These are phyloP conservation scores for Podospora fimiseda DNA, from an alignment of 495 filamentous ascomycete genomes.

Conservation along the genomic window DNA sequence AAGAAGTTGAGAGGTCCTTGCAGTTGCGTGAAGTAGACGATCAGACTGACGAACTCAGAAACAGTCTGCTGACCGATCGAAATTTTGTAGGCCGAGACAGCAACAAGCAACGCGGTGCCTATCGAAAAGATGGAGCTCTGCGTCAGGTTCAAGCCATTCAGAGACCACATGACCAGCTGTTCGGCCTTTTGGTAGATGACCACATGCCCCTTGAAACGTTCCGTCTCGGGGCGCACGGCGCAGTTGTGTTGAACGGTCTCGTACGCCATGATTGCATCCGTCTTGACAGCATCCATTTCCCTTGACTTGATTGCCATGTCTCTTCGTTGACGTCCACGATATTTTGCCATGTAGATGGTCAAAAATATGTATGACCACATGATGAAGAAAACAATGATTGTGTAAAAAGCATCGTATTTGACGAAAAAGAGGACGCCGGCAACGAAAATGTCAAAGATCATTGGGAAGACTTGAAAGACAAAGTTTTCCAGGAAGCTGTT, in stretches of 20 bases:
- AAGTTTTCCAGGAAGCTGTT: constrained; percentile 94
- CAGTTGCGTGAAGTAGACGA: constrained; percentile 88
- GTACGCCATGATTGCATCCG: constrained; percentile 95
- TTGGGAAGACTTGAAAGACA: constrained; percentile 90
- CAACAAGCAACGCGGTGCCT: constrained; percentile 70
- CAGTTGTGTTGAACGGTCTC: constrained; percentile 99
- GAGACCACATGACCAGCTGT: constrained; percentile 77
- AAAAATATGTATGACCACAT: constrained; percentile 96
- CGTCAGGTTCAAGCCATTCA: constrained; percentile 88
- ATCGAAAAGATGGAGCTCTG: constrained; percentile 93
- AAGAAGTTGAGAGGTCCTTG: constrained; percentile 95
- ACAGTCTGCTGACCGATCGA: constrained; percentile 62
- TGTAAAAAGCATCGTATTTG: constrained; percentile 79
- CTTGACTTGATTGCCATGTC: constrained; percentile 91
- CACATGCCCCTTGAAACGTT: constrained; percentile 76
- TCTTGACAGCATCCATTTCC: constrained; percentile 95
- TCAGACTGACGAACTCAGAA: constrained; percentile 70
- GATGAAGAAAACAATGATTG: constrained; percentile 78
- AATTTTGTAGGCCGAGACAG: constrained; percentile 73
- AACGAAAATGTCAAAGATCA: constrained; percentile 83
- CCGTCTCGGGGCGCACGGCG: constrained; percentile 87
- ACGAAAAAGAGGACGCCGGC: constrained; percentile 82
- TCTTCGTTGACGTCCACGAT: constrained; percentile 79
- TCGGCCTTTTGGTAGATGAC: constrained; percentile 77
- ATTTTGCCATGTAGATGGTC: constrained; percentile 91